A percentile compares a stretch with the other conserved stretches of the same genome.
phyloP scores from a whole-genome alignment of 768 basidiomycete genomes.

The Mycena olivaceomarginata region DNA sequence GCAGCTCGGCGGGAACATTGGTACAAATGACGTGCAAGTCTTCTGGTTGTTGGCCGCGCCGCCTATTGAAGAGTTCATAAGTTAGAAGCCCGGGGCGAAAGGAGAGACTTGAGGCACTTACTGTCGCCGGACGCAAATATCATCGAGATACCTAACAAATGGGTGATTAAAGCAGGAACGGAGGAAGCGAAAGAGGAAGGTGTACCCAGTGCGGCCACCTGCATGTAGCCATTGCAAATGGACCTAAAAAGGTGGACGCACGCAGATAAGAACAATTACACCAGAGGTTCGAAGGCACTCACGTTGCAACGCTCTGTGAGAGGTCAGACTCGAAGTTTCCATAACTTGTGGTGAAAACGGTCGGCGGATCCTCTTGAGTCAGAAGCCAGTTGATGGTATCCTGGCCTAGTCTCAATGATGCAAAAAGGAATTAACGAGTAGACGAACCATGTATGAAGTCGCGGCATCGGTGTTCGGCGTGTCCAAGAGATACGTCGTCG shows the following conservation, averaged over 20 bases:
- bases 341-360: slow-evolving; percentile 35
- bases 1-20: slow-evolving; percentile 34
- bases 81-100: slow-evolving; percentile 16
- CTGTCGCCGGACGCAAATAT: slow-evolving; percentile 37
- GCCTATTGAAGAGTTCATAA: slow-evolving; percentile 17
- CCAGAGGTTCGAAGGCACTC: slow-evolving; percentile 2
- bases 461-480: not conserved
- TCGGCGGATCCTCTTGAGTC: slow-evolving; percentile 31
- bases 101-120: slow-evolving; percentile 16
- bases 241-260: slow-evolving; percentile 9
- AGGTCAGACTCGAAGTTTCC: slow-evolving; percentile 18
- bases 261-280: slow-evolving; percentile 10
- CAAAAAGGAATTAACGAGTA: slow-evolving; percentile 7
- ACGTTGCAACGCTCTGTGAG: slow-evolving; percentile 30
- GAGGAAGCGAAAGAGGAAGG: slow-evolving; percentile 1
- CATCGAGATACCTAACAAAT: slow-evolving; percentile 32
- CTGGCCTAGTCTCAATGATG: slow-evolving; percentile 19
- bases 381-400: slow-evolving; percentile 34
- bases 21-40: slow-evolving; percentile 28
- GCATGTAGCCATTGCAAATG: slow-evolving; percentile 37
- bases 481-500: slow-evolving; percentile 32
- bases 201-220: slow-evolving; percentile 32
- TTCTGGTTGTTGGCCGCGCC: slow-evolving; percentile 25
- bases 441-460: slow-evolving; percentile 34
- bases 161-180: slow-evolving; percentile 8